Conservation (phyloP, 768 basidiomycete genomes). For the Cyclocybe aegerita region DNA sequence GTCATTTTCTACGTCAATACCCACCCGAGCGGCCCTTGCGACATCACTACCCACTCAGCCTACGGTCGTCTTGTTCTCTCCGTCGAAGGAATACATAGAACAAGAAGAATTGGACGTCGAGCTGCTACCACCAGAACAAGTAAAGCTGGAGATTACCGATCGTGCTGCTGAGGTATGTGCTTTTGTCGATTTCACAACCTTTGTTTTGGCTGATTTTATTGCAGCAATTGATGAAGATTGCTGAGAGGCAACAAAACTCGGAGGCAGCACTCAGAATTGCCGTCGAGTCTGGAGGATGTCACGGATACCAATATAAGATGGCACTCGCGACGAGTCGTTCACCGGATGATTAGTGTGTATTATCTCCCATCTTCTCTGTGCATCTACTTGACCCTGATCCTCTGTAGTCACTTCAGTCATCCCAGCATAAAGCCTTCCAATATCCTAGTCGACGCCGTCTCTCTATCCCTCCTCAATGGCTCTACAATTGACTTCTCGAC, state of each 20-base stretch:
- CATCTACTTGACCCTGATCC: constrained; percentile 1
- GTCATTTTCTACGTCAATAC: constrained; percentile 20
- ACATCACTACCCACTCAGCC: constrained; percentile 43
- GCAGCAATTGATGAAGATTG: constrained; percentile 78
- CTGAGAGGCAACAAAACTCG: constrained; percentile 59
- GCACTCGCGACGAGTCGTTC: constrained; percentile 62
- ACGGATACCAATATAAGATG: constrained; percentile 97
- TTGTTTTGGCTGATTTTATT: constrained; percentile 5
- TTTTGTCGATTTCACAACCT: neutral
- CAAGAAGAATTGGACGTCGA: constrained; percentile 66
- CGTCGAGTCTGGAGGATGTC: constrained; percentile 94
- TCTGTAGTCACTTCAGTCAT: constrained; percentile 65
- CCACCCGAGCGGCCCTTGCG: constrained; percentile 34
- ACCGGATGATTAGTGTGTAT: constrained; percentile 82
- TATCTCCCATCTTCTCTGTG: neutral
- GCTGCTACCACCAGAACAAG: constrained; percentile 49
- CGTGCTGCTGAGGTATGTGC: constrained; percentile 69
- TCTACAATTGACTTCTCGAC: constrained; percentile 90
- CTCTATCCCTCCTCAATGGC: constrained; percentile 82
- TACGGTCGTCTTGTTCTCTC: constrained; percentile 49
- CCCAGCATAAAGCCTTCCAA: constrained; percentile 70
- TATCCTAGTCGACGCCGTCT: constrained; percentile 83
- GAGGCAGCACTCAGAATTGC: constrained; percentile 73
- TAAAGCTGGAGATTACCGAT: constrained; percentile 62
- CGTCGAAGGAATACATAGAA: constrained; percentile 53